Evolutionary conservation across 495 filamentous ascomycete species (phyloP).

Genomic region (Penicillium argentinense): DNA sequence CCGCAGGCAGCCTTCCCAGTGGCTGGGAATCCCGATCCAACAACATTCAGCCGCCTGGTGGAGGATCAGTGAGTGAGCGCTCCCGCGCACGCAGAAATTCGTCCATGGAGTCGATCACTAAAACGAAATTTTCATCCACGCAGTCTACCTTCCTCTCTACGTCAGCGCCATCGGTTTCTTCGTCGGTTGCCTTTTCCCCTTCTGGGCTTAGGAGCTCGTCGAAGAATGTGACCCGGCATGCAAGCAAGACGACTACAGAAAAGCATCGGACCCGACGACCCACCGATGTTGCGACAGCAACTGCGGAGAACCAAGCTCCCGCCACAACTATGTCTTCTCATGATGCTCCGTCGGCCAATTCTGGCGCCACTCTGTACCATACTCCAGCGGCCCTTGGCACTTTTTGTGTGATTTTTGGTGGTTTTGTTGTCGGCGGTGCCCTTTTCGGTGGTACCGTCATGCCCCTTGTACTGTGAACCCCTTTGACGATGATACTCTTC

Average conservation of each 20-base stretch:
- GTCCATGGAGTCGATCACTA: constrained; percentile 13
- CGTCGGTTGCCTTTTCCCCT: constrained; percentile 45
- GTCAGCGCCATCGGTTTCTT: constrained; percentile 44
- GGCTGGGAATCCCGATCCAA: constrained; percentile 74
- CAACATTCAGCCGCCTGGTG: constrained; percentile 50
- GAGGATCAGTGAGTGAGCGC: constrained; percentile 52
- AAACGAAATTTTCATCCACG: constrained; percentile 4
- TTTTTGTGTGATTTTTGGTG: constrained; percentile 22
- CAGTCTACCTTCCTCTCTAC: constrained; percentile 54
- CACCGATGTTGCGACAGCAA: neutral
- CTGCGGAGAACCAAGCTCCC: neutral
- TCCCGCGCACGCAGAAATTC: constrained; percentile 20
- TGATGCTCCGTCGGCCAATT: constrained; percentile 20
- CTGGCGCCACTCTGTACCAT: constrained; percentile 7
- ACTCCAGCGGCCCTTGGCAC: constrained; percentile 8
- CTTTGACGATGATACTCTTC: neutral
- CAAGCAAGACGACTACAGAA: constrained; percentile 4
- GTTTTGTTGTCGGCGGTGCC: constrained; percentile 5
- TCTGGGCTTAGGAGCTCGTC: constrained; percentile 40
- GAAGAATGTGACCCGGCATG: constrained; percentile 7
- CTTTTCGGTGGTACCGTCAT: neutral
- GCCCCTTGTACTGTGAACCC: neutral
- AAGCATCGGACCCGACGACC: constrained; percentile 3
- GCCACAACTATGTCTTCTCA: constrained; percentile 2
- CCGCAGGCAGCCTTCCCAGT: constrained; percentile 54